phyloP scores from a whole-genome alignment of 1,284 basidiomycete species.

The Cryptococcus sp. region DNA sequence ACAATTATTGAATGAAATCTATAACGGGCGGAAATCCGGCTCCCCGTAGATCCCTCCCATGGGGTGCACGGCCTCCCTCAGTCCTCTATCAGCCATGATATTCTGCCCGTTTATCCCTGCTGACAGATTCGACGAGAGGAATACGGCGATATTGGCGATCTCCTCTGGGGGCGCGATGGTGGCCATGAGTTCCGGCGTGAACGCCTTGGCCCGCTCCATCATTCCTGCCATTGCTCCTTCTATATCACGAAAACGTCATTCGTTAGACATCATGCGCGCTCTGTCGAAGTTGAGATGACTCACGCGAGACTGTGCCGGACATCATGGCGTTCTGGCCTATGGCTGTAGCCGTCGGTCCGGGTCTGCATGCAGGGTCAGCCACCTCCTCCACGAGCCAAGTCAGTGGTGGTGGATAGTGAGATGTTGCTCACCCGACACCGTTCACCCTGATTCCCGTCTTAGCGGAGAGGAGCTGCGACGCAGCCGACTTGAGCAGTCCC shows the following conservation, averaged over 20 bases:
- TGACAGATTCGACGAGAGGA: slow-evolving; percentile 7
- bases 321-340: slow-evolving; percentile 12
- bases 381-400: too few species aligned
- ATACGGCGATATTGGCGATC: slow-evolving; percentile 15
- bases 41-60: too few species aligned
- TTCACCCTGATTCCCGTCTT: slow-evolving; percentile 17
- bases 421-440: not conserved
- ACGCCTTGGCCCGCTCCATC: too few species aligned
- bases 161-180: slow-evolving; percentile 10
- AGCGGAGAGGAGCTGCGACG: slow-evolving; percentile 14
- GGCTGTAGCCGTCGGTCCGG: slow-evolving; percentile 11
- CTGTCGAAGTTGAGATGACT: not conserved
- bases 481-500: slow-evolving; percentile 15
- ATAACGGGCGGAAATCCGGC: too few species aligned
- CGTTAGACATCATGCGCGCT: too few species aligned
- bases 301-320: slow-evolving; percentile 9
- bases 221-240: too few species aligned
- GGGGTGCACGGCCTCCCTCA: not conserved
- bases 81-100: not conserved
- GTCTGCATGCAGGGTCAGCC: slow-evolving; percentile 3
- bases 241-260: too few species aligned
- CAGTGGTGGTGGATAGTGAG: too few species aligned
- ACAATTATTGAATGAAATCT: too few species aligned
- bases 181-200: too few species aligned
- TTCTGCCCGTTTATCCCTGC: slow-evolving; percentile 13